Evolutionary conservation across 805 yeast genomes (phyloP), one percentile per base, ranked within the genome.

Genomic region (Ogataea polymorpha): DNA sequence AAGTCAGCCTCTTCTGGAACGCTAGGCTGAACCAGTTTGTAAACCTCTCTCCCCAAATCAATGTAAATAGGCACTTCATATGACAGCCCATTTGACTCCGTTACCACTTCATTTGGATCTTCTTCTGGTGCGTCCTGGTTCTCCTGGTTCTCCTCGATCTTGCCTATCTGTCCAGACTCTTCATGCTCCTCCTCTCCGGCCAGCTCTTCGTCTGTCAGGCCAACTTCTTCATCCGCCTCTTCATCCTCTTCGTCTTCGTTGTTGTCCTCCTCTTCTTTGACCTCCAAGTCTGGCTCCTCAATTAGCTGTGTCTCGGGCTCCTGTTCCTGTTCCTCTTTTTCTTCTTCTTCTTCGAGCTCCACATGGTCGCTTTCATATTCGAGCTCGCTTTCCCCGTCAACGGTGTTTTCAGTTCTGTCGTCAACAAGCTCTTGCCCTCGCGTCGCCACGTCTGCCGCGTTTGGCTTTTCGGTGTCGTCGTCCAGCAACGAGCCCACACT

Each of bases 301-400:
- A 20, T 20, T 20, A 10, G 21, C 21, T 20, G 21, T 7, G 9
- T 20, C 21, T 20, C 21, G 21, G 16, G 35, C 31, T 44, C 46
- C 24, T 32, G 25, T 10, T 32, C 26, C n/a, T 1, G 8, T 10
- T n/a, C 7, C 25, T 32, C 15, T n/a, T 15, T 6, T 13, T 26
- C 29, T n/a, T 26, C 29, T n/a, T 15, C 4, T 23, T 53, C 57
- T 32, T n/a, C n/a, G n/a, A 50, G 39, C 17, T 45, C 50, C 11
- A 47, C 55, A 23, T 50, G 56, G 24, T 58, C 62, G 40, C 63
- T 54, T 48, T 66, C 58, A 43, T 57, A 48, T 48, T 62, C 55
- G 51, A 62, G 39, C 46, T 56, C 50, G 48, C 65, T 47, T 44
- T 61, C 56, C 37, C 39, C 44, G 18, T 45, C 41, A 18, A 35